Evolutionary conservation across 768 basidiomycete species (phyloP).

Genomic region (Tricholoma flavovirens): DNA sequence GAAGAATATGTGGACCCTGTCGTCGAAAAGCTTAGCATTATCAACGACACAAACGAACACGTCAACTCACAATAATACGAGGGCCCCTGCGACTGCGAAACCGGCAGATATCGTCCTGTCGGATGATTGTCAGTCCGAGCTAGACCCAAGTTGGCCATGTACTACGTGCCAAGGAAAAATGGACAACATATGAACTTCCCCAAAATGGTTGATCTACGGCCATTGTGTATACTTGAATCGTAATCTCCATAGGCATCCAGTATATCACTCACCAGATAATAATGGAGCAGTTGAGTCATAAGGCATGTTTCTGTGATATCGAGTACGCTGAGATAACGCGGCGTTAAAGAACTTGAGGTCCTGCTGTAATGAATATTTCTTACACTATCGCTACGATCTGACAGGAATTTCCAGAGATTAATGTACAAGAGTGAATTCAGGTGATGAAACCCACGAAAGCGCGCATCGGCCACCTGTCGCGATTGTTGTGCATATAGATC

Average conservation of each 20-base stretch:
- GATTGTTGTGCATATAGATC: conserved; percentile 10
- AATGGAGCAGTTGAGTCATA: conserved; percentile 6
- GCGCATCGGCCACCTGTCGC: conserved; percentile 7
- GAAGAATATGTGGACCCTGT: conserved; percentile 3
- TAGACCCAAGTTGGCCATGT: not conserved
- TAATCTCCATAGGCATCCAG: not conserved
- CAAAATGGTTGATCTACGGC: not conserved
- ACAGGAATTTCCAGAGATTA: not conserved
- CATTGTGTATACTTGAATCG: not conserved
- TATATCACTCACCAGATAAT: conserved; percentile 8
- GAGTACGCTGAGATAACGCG: not conserved
- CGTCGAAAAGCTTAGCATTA: not conserved
- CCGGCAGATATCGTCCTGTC: not conserved
- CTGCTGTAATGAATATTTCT: not conserved
- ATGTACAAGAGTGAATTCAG: not conserved
- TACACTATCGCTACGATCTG: conserved; percentile 10
- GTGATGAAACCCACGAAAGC: conserved; percentile 5
- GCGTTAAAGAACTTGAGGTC: not conserved
- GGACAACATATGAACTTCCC: not conserved
- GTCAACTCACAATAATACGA: not conserved
- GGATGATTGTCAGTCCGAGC: not conserved
- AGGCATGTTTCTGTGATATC: conserved; percentile 13
- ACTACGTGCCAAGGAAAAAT: not conserved
- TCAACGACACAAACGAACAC: not conserved
- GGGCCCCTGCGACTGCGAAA: not conserved